Base-by-base conservation (phyloP, 257 asterid genomes). In the Capsicum rhomboideum region DNA sequence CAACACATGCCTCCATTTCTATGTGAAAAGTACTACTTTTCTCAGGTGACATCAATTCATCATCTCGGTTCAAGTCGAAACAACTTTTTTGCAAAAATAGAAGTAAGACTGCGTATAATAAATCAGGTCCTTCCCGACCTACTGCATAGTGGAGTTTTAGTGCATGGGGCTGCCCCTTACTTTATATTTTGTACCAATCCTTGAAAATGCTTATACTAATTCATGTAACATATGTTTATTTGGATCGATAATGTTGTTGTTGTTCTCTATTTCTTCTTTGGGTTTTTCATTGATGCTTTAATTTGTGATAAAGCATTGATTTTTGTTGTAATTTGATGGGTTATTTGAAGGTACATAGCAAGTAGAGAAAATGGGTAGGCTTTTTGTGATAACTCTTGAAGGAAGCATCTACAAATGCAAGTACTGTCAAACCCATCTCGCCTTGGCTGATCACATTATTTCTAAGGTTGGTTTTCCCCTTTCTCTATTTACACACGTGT, bases 351-450 rank as follows among this genome's bases (percentile, higher is more conserved):
- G 79, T 71, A 11, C 11, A 46, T 74, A 46, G 59, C 37, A 74
- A 77, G 16, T 49, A 8, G 82, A 77, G 61, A 28, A 49, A 9
- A 83, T 83, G 85, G 85, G 85, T 59, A 54, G 85, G 58, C 85
- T 79, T 17, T 83, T 58, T 75, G 66, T 61, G 78, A 28, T 58
- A 10, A 83, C 61, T 28, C 82, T 83, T 75, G 82, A 83, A 55
- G 86, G 85, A 21, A 58, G 12, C 50, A 40, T 40, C 40, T 71
- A 83, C 28, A 71, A 37, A 53, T 72, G 85, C 85, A 83, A 69
- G 58, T 52, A 83, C 66, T 83, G 86, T 52, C 54, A 61, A 77
- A 29, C 86, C 20, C 83, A 83, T 83, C 42, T 83, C 1, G 75
- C 86, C 4, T 52, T 74, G 80, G 46, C 75, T 21, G 83, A 74